Base-by-base conservation (phyloP, 306 rosid species). In the Dalbergia cochinchinensis region DNA sequence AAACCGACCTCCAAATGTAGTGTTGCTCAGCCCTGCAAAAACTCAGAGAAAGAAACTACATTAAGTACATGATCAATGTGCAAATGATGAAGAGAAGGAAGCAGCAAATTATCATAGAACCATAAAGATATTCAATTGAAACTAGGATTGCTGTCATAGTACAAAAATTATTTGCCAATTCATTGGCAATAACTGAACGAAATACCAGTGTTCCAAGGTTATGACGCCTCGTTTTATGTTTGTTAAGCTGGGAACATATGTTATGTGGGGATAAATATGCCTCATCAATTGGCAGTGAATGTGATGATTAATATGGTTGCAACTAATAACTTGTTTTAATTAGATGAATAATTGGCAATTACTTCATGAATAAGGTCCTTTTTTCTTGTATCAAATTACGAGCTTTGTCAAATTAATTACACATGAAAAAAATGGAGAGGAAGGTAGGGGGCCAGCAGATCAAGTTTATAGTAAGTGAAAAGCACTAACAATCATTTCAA, bases 1-100 rank as follows among this genome's bases (percentile, higher is more conserved):
- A 83, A 79, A 91, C 94, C 77, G 76, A 96, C 99, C 99, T 91
- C 89, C 86, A 84, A 93, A 89, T n/a, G 97, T 86, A 79, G 83
- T 73, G 85, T 96, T 96, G 90, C 94, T 84, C 81, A 93, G 78
- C 79, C 94, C 99, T 96, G 98, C 92, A 79, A 45, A 83, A 59
- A 44, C 54, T 83, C 51, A 85, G 20, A 73, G 54, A 71, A 79
- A 47, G 70, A 73, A 82, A 77, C 73, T 6, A 59, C 72, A 66
- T 73, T 82, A 22, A 91, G 88, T 71, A 66, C 16, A 19, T 75
- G 73, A 67, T 78, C 5, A 39, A 71, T 69, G 41, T 35, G 8
- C 35, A 72, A 10, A 45, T 26, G 64, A 70, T 51, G 26, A 73
- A 42, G 15, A 37, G 14, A 70, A 71, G 10, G 42, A 7, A 44